Evolutionary conservation across 202 grass and related monocot genomes (phyloP), one percentile per base, ranked within the genome.

Genomic region (Elaeis oleifera): DNA sequence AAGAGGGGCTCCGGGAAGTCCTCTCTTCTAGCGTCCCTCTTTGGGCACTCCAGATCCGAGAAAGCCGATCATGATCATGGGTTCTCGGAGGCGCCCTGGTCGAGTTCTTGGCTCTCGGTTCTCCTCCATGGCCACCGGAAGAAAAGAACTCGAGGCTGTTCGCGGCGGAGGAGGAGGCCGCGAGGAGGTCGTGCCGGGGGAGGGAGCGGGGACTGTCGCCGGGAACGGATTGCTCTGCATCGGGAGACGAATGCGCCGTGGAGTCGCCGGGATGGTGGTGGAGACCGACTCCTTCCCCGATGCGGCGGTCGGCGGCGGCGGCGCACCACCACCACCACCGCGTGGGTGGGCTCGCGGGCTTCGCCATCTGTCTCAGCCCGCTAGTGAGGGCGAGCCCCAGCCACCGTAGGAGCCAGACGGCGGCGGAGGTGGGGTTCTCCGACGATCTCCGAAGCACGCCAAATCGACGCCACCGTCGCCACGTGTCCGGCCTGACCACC

Each of bases 21-120:
- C 81, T 89, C 86, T 39, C n/a, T 81, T 25, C 59, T 89, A 50
- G 60, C 86, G 62, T 76, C 75, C 65, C 71, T 89, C 59, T 89
- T 89, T 51, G 81, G 81, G 54, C 61, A 50, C 48, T 77, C 68
- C 32, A 53, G 68, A 73, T 70, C 74, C 61, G 58, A 64, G 3
- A 63, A 65, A 17, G 28, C 57, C 24, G 14, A 20, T n/a, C 6
- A 17, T 32, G 29, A 19, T 3, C 29, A 20, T 24, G 51, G 32
- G 49, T 51, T 50, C 3, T 24, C 8, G 65, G 11, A 52, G 56
- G 48, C 22, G 58, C 36, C 13, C 74, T 59, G 64, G 56, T 39
- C 27, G 52, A 39, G 51, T 13, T 56, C 65, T 16, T 54, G 50
- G 64, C 25, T 68, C 5, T 27, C 65, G 25, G 4, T n/a, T 25